Percentiles rank a stretch among this genome's conserved stretches.
Conservation (phyloP, 495 filamentous ascomycete species). For the Penicillium crystallinum region DNA sequence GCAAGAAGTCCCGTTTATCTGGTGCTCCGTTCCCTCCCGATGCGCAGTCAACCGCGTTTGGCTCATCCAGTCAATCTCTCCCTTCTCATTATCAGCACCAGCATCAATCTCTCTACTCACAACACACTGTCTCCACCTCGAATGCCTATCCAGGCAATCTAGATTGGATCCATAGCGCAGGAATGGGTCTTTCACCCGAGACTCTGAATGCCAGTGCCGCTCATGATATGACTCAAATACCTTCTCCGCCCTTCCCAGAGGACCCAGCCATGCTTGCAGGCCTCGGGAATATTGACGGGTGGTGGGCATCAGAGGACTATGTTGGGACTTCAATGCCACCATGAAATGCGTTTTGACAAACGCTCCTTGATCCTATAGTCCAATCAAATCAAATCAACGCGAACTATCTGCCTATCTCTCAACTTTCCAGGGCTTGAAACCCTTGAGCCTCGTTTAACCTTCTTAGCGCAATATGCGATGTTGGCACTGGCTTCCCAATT, state of each 20-base stretch:
- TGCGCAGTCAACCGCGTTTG: not conserved
- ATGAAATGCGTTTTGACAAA: not conserved
- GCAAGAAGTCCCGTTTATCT: conserved; percentile 29
- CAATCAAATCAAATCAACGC: no score
- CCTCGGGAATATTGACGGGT: conserved; percentile 35
- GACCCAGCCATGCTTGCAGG: conserved; percentile 27
- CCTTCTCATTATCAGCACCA: not conserved
- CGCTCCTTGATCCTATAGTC: not conserved
- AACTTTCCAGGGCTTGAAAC: no score
- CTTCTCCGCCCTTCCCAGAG: conserved; percentile 20
- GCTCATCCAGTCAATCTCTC: not conserved
- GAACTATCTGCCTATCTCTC: no score
- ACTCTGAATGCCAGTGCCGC: conserved; percentile 6
- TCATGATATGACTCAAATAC: conserved; percentile 1
- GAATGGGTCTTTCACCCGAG: conserved; percentile 30
- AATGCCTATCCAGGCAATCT: conserved; percentile 23
- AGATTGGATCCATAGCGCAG: conserved; percentile 33
- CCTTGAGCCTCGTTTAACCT: no score
- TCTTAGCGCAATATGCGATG: no score
- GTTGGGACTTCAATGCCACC: not conserved
- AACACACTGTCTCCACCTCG: not conserved
- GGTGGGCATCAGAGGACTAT: conserved; percentile 30
- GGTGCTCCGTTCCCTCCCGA: not conserved
- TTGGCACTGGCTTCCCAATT: no score
- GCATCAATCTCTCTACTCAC: not conserved